Evolutionary conservation across 768 basidiomycete species (phyloP), one percentile per base, ranked within the genome.

Genomic region (Tylopilus balloui): DNA sequence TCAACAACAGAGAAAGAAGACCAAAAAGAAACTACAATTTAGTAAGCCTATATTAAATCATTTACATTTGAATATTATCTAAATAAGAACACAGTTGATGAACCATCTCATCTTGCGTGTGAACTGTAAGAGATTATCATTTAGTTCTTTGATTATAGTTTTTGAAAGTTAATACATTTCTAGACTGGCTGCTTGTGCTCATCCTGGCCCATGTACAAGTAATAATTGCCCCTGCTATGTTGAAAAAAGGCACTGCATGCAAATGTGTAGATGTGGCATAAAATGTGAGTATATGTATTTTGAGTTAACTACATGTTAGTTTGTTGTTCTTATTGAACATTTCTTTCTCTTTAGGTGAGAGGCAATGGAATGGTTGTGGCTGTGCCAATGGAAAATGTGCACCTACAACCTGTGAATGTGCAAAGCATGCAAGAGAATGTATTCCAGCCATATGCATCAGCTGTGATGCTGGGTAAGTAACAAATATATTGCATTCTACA

Each of bases 381-480:
- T 53, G 53, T 37, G 9, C 24, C 3, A 45, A 17, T 50, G 79
- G 79, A 31, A 60, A 61, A 49, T 62, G 60, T 34, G 24, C 20
- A 10, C 6, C 5, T 1, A 34, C 41, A 0, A 47, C 28, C 3
- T 82, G 80, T 54, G 31, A 57, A 1, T 83, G 81, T 61, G 44
- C 28, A 1, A 42, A 31, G 6, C 21, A 57, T 0, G 35, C 23
- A 0, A 67, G 76, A 41, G 80, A 83, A 58, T 83, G 81, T 52
- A 71, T 77, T 50, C 80, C 80, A 15, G 78, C 78, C 10, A 45
- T 76, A 5, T 83, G 81, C 57, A 27, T 53, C 0, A 56, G 39
- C 1, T 81, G 79, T 52, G 64, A 73, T 61, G 71, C 76, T 47
- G 65, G 71, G 74, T 74, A 45, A 55, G 66, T 60, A 7, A 31